phyloP scores from a whole-genome alignment of 495 filamentous ascomycete genomes.

The Apiosordaria backusii region DNA sequence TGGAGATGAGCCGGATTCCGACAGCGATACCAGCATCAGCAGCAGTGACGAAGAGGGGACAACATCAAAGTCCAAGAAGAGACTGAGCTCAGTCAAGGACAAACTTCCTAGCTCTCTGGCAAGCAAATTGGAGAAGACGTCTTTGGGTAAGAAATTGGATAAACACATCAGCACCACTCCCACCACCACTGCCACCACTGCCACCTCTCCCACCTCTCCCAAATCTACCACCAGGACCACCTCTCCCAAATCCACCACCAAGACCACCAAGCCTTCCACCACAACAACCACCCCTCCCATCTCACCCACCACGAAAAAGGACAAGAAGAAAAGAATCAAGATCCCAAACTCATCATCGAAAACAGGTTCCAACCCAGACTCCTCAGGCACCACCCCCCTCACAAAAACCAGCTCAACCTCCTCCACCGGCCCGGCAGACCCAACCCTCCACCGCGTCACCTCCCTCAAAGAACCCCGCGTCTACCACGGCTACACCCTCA shows the following conservation, averaged over 20 bases:
- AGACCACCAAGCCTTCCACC: not conserved
- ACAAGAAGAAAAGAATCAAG: not conserved
- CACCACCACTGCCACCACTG: not conserved
- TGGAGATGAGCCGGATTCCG: constrained; percentile 56
- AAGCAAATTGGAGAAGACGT: constrained; percentile 37
- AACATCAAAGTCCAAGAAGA: constrained; percentile 1
- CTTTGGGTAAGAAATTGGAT: constrained; percentile 38
- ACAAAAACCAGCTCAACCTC: not conserved
- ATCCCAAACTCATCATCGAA: constrained; percentile 2
- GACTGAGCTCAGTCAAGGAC: constrained; percentile 31
- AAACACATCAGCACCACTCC: constrained; percentile 16
- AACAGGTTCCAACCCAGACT: not conserved
- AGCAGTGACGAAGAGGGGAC: constrained; percentile 32
- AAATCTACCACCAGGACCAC: not conserved
- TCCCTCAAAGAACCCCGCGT: constrained; percentile 64
- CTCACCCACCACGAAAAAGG: not conserved
- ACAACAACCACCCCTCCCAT: not conserved
- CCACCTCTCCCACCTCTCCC: not conserved
- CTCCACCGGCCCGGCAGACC: not conserved
- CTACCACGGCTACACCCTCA: constrained; percentile 85
- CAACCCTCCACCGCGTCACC: constrained; percentile 11
- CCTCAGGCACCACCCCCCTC: not conserved
- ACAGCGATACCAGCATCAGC: constrained; percentile 30
- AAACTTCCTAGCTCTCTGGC: constrained; percentile 40
- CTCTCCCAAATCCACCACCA: not conserved